phyloP scores from a whole-genome alignment of 495 filamentous ascomycete genomes.

The Cercophora newfieldiana region DNA sequence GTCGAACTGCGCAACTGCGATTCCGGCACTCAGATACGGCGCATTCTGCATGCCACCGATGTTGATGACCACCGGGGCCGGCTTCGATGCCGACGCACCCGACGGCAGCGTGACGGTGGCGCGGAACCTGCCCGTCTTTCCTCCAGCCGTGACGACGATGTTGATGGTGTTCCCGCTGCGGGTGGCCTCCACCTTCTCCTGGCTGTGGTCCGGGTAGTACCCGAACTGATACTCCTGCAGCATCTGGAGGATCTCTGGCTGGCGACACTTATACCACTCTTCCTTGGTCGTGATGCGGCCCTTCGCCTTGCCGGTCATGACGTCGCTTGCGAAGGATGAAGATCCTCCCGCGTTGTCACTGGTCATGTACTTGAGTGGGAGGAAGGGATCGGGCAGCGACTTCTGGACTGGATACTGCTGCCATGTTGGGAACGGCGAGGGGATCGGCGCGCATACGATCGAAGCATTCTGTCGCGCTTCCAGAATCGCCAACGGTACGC shows the following conservation, averaged over 20 bases:
- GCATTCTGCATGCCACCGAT: conserved; percentile 56
- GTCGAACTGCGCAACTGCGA: conserved; percentile 54
- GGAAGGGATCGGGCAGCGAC: conserved; percentile 52
- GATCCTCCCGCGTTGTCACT: conserved; percentile 36
- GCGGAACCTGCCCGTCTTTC: conserved; percentile 47
- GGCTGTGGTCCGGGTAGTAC: conserved; percentile 53
- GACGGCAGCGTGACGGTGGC: conserved; percentile 47
- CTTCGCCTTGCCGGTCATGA: conserved; percentile 41
- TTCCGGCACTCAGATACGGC: conserved; percentile 49
- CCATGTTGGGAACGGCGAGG: conserved; percentile 44
- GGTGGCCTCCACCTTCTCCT: conserved; percentile 52
- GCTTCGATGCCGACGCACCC: conserved; percentile 36
- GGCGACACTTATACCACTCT: conserved; percentile 53
- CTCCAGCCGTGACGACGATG: conserved; percentile 47
- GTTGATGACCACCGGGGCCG: conserved; percentile 54
- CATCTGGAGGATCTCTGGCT: conserved; percentile 53
- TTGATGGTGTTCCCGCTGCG: conserved; percentile 50
- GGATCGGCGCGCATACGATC: conserved; percentile 36
- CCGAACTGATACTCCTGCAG: conserved; percentile 58
- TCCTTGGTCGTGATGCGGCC: conserved; percentile 46
- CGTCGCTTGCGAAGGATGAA: conserved; percentile 38
- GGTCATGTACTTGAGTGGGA: conserved; percentile 47
- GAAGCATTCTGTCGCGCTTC: neutral
- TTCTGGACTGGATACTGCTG: conserved; percentile 42
- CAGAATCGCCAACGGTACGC: neutral